Conservation (phyloP, 1,139 yeast genomes). For the Kurtzmaniella quercitrusa region DNA sequence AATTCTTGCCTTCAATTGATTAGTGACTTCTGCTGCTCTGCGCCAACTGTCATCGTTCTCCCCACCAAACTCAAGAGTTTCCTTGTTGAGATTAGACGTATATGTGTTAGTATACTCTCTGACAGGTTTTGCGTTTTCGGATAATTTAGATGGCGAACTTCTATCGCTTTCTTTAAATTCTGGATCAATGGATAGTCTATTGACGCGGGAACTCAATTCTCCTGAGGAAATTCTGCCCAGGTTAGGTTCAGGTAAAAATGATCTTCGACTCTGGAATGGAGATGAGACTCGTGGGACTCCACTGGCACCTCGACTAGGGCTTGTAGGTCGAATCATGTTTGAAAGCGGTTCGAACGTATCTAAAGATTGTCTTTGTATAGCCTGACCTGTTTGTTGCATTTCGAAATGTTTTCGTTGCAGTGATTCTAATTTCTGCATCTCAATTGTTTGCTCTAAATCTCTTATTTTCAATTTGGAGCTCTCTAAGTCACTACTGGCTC, state of each 20-base stretch:
- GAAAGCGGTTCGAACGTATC: not conserved
- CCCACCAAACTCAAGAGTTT: slow-evolving; percentile 29
- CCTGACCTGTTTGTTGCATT: not conserved
- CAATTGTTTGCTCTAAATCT: slow-evolving; percentile 51
- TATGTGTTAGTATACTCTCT: slow-evolving; percentile 12
- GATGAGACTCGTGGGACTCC: slow-evolving; percentile 9
- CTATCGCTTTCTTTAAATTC: slow-evolving; percentile 21
- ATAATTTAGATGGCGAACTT: slow-evolving; percentile 7
- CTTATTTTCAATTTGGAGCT: slow-evolving; percentile 44
- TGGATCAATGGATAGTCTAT: slow-evolving; percentile 42
- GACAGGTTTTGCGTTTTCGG: slow-evolving; percentile 18
- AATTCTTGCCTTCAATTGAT: slow-evolving; percentile 78
- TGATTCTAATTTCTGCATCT: slow-evolving; percentile 30
- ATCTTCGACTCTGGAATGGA: slow-evolving; percentile 2
- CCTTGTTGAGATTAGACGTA: slow-evolving; percentile 13
- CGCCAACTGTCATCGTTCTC: slow-evolving; percentile 73
- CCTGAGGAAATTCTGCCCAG: slow-evolving; percentile 26
- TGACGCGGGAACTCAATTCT: slow-evolving; percentile 43
- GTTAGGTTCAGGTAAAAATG: not conserved
- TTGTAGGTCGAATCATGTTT: not conserved
- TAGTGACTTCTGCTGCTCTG: slow-evolving; percentile 86
- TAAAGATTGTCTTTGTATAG: not conserved
- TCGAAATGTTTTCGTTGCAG: slow-evolving; percentile 20
- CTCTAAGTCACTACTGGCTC: slow-evolving; percentile 60
- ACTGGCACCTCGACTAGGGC: not conserved